Evolutionary conservation across 257 asterid species (phyloP).

Genomic region (Jacaranda mimosifolia): DNA sequence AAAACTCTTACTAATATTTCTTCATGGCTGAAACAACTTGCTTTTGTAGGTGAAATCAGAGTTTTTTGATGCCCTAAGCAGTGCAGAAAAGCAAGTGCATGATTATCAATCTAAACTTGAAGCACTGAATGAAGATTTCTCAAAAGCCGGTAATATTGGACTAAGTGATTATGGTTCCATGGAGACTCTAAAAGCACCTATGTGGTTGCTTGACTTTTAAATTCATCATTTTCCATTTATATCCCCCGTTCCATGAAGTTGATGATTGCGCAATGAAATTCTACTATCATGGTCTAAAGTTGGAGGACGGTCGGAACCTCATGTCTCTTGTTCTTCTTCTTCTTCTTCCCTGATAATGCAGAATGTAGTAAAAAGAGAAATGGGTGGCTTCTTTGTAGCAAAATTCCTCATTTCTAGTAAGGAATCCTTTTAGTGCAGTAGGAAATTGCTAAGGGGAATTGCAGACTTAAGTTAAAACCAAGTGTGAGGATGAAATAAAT

Average conservation of each 20-base stretch:
- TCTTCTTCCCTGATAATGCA: constrained; percentile 10
- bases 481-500: not conserved
- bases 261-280: not conserved
- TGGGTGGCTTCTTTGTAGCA: constrained; percentile 12
- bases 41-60: constrained; percentile 84
- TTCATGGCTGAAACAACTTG: constrained; percentile 30
- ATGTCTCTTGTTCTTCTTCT: not conserved
- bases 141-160: constrained; percentile 71
- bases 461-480: not conserved
- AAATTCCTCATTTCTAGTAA: not conserved
- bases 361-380: not conserved
- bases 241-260: not conserved
- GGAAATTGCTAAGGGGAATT: constrained; percentile 11
- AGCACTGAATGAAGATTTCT: constrained; percentile 61
- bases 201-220: not conserved
- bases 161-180: constrained; percentile 20
- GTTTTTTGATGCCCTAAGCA: constrained; percentile 90
- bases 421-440: constrained; percentile 18
- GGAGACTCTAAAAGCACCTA: constrained; percentile 17
- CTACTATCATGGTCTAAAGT: not conserved
- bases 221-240: not conserved
- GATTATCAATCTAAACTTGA: constrained; percentile 75
- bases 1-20: constrained; percentile 4
- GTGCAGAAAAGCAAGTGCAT: constrained; percentile 90
- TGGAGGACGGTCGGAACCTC: not conserved